phyloP scores from a whole-genome alignment of 2,329 filamentous ascomycete species.

The Arachnopeziza araneosa region DNA sequence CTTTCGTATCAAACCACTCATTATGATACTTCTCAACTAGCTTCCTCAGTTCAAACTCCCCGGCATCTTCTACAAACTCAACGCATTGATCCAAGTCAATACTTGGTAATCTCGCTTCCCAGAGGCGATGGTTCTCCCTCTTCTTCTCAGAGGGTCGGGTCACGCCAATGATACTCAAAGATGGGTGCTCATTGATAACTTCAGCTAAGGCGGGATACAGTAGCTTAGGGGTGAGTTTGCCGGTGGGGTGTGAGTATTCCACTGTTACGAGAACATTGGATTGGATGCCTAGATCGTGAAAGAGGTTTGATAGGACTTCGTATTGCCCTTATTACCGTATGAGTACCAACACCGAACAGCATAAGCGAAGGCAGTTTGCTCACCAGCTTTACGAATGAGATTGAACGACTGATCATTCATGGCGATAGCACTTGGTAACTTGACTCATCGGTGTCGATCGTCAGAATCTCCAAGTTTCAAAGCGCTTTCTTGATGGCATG shows the following conservation, averaged over 20 bases:
- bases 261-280: conserved; percentile 14
- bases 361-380: not conserved
- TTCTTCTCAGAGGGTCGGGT: conserved; percentile 7
- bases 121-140: conserved; percentile 8
- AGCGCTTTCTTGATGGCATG: not conserved
- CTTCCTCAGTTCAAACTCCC: not conserved
- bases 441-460: not conserved
- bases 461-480: not conserved
- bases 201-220: conserved; percentile 6
- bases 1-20: conserved; percentile 14
- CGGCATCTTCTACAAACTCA: conserved; percentile 6
- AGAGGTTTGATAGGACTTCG: conserved; percentile 10
- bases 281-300: conserved; percentile 14
- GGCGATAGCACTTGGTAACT: not conserved
- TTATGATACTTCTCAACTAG: conserved; percentile 12
- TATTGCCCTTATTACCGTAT: conserved; percentile 3
- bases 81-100: conserved; percentile 11
- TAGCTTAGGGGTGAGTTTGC: conserved; percentile 1
- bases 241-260: conserved; percentile 5
- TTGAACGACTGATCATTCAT: not conserved
- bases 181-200: conserved; percentile 12
- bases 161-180: conserved; percentile 9
- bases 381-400: conserved; percentile 10
- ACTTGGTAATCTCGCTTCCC: conserved; percentile 8
- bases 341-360: not conserved